A percentile compares a stretch with the other conserved stretches of the same genome.
phyloP scores from a whole-genome alignment of 2,329 filamentous ascomycete species.

The Alternaria panax region DNA sequence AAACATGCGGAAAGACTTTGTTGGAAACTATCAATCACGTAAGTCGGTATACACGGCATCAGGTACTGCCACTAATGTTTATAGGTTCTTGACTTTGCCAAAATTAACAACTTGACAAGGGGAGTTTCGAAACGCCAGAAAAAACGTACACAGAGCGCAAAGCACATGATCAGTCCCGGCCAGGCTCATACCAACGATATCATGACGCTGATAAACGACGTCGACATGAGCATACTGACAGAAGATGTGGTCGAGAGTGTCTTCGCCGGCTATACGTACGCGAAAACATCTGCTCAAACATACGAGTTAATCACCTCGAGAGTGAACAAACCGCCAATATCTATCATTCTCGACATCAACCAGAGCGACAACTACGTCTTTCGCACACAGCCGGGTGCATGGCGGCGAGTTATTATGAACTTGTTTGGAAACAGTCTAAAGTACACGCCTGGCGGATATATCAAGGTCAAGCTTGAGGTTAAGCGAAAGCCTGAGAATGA shows the following conservation, averaged over 20 bases:
- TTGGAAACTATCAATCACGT: constrained; percentile 54
- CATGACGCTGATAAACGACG: constrained; percentile 46
- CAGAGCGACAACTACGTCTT: constrained; percentile 46
- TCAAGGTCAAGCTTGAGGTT: constrained; percentile 48
- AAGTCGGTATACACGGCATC: constrained; percentile 1
- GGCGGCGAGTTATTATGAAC: constrained; percentile 51
- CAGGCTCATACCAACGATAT: constrained; percentile 45
- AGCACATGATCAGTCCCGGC: constrained; percentile 40
- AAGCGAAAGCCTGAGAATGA: constrained; percentile 24
- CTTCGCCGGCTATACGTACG: constrained; percentile 47
- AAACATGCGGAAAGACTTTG: constrained; percentile 51
- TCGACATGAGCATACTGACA: constrained; percentile 45
- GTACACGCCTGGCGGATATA: constrained; percentile 48
- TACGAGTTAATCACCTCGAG: constrained; percentile 31
- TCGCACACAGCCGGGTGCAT: constrained; percentile 49
- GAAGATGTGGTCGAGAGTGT: constrained; percentile 51
- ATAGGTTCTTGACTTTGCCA: constrained; percentile 52
- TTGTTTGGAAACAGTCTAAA: constrained; percentile 52
- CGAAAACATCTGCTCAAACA: constrained; percentile 38
- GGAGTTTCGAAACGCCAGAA: constrained; percentile 41
- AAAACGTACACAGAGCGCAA: constrained; percentile 39
- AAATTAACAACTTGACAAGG: constrained; percentile 48
- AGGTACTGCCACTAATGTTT: constrained; percentile 15
- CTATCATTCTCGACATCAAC: constrained; percentile 48
- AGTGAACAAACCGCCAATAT: constrained; percentile 29